phyloP scores from a whole-genome alignment of 371 early-diverging fungal genomes.

The Apophysomyces variabilis region DNA sequence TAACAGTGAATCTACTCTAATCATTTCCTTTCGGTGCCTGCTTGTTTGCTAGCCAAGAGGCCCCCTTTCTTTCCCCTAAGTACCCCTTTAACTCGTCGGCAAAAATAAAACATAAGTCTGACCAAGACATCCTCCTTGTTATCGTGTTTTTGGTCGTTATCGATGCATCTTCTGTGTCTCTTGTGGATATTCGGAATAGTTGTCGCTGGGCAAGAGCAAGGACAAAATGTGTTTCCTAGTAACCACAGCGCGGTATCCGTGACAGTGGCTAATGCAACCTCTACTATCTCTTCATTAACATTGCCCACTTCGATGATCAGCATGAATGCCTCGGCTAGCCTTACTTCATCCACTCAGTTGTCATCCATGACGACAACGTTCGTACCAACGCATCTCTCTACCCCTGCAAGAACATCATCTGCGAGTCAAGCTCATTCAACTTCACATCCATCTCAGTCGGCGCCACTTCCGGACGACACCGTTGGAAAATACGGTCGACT shows the following conservation, averaged over 20 bases:
- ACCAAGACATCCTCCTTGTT: neutral
- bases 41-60: neutral
- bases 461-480: conserved; percentile 51
- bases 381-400: conserved; percentile 39
- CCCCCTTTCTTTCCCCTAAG: neutral
- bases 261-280: conserved; percentile 10
- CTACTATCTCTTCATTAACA: conserved; percentile 11
- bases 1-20: too few relatives aligned
- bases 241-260: conserved; percentile 4
- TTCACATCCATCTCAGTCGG: conserved; percentile 39
- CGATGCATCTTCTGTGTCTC: conserved; percentile 5
- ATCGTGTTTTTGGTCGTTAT: neutral
- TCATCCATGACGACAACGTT: conserved; percentile 35
- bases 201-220: conserved; percentile 2
- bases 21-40: too few relatives aligned
- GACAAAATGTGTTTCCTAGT: conserved; percentile 1
- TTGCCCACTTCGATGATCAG: conserved; percentile 2
- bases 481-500: conserved; percentile 48
- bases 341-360: conserved; percentile 8
- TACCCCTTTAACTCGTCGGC: neutral
- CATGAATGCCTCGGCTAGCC: conserved; percentile 5
- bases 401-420: conserved; percentile 21
- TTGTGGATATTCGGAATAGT: conserved; percentile 2
- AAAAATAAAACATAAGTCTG: neutral
- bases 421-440: conserved; percentile 34